Base-by-base conservation (phyloP, 352 stramenopile species). In the Bremia lactucae region DNA sequence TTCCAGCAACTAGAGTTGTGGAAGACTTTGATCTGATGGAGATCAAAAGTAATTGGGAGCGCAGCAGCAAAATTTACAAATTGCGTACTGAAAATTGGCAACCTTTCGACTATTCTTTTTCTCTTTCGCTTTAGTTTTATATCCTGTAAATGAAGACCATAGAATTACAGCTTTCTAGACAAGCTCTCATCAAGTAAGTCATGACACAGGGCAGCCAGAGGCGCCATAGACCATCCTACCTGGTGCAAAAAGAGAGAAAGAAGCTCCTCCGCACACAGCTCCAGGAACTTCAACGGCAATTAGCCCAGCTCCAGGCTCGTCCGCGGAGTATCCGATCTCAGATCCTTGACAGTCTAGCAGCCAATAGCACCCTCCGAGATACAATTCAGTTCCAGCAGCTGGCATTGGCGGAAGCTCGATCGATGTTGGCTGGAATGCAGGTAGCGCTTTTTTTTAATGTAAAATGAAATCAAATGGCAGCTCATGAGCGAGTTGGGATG, bases 191-290 rank as follows among this genome's bases (percentile, higher is more conserved):
- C n/a, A n/a, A n/a, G n/a, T n/a, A n/a, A n/a, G n/a, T n/a, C n/a
- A n/a, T n/a, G n/a, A n/a, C n/a, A n/a, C n/a, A n/a, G n/a, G n/a
- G n/a, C n/a, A n/a, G n/a, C n/a, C n/a, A n/a, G n/a, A 16, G 5
- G 42, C 35, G 40, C n/a, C 56, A 52, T 16, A 41, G 42, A 42
- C 52, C 57, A 20, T 62, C 52, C 23, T 60, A 63, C 36, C 35
- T 62, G 22, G 53, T 67, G 28, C 53, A 35, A 1, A 44, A 64
- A 34, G 59, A 64, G 25, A 54, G 62, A 31, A 26, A 52, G 36
- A 65, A 49, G 25, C 46, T 38, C 21, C 41, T 62, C 23, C 36
- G 54, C 41, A 45, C 21, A n/a, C 43, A 59, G 31, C 20, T 65
- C 3, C 26, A 38, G 14, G 14, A 31, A 4, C 55, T 68, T 0